Evolutionary conservation across 106 monocot genomes (phyloP).

Genomic region (Phalaenopsis equestris): DNA sequence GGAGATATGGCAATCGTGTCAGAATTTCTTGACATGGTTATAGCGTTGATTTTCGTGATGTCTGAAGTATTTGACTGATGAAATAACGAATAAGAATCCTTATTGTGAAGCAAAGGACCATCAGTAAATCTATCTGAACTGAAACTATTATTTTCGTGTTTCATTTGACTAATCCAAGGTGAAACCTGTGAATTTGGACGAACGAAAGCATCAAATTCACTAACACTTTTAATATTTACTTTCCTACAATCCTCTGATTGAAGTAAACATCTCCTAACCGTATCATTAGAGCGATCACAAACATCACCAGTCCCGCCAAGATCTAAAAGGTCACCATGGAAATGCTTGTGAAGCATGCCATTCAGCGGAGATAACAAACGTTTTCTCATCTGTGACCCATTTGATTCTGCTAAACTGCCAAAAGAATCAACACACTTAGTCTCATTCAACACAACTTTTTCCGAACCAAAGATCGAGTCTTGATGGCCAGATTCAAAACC

Average conservation of each 20-base stretch:
- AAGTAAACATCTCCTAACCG: constrained; percentile 8
- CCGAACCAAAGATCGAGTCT: constrained; percentile 9
- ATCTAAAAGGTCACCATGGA: constrained; percentile 42
- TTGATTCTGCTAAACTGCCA: constrained; percentile 16
- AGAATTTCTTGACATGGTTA: neutral
- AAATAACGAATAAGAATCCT: constrained; percentile 17
- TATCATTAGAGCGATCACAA: constrained; percentile 5
- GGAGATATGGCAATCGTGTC: constrained; percentile 19
- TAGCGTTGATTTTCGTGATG: constrained; percentile 12
- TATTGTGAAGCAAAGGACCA: constrained; percentile 63
- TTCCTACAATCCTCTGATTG: constrained; percentile 46
- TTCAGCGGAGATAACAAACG: constrained; percentile 66
- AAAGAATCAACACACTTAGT: constrained; percentile 12
- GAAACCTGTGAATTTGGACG: neutral
- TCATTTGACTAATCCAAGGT: neutral
- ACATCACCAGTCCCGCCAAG: constrained; percentile 3
- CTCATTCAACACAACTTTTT: constrained; percentile 3
- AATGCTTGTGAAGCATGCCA: constrained; percentile 36
- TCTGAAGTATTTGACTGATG: constrained; percentile 9
- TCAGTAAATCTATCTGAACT: constrained; percentile 42
- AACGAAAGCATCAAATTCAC: constrained; percentile 14
- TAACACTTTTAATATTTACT: constrained; percentile 34
- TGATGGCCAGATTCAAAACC: constrained; percentile 52
- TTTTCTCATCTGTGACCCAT: constrained; percentile 48
- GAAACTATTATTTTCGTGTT: constrained; percentile 7